Evolutionary conservation across 345 rosid genomes (phyloP), one percentile per base, ranked within the genome.

Genomic region (Mallotus nudiflorus): DNA sequence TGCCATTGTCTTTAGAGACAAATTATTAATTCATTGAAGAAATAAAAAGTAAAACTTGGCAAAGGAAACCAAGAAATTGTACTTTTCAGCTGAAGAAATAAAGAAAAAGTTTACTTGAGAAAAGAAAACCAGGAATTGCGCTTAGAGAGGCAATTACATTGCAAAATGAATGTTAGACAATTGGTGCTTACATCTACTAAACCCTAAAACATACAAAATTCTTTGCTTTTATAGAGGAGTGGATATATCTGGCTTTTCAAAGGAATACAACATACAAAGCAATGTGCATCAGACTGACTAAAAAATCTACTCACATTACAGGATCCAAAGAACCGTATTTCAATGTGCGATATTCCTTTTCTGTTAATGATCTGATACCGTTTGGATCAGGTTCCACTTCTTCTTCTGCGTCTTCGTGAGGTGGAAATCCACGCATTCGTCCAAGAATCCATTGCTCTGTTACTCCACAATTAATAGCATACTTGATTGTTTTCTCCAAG

Each of bases 391-490:
- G 80, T 22, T 75, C 89, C 31, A 69, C 86, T 25, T 82, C 88
- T 15, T 80, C 88, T 70, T 84, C 88, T 74, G 68, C 77, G 46
- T 78, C 94, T 64, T 91, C 89, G 74, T 58, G 83, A 1, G 94
- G 88, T 57, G 96, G 98, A 78, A 78, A 93, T 60, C 97, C 98
- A 27, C 82, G 76, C 31, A 68, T 78, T 75, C 82, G 81, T 15
- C 85, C 87, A 42, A 65, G 89, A 65, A 80, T 56, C 98, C 97
- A 89, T 63, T 94, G 97, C 69, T 94, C 97, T 60, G 83, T 75
- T 71, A 91, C 90, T 19, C 96, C 98, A 73, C 95, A 87, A 72
- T 88, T 81, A 56, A 91, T 88, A 24, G 96, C 98, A 75, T 87
- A 89, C 73, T 81, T 81, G 72, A 84, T 78, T 11, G 91, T 64